These are phyloP conservation scores for Cutaneotrichosporon dermatis DNA, from an alignment of 1,284 basidiomycete genomes.

Conservation along the genomic window DNA sequence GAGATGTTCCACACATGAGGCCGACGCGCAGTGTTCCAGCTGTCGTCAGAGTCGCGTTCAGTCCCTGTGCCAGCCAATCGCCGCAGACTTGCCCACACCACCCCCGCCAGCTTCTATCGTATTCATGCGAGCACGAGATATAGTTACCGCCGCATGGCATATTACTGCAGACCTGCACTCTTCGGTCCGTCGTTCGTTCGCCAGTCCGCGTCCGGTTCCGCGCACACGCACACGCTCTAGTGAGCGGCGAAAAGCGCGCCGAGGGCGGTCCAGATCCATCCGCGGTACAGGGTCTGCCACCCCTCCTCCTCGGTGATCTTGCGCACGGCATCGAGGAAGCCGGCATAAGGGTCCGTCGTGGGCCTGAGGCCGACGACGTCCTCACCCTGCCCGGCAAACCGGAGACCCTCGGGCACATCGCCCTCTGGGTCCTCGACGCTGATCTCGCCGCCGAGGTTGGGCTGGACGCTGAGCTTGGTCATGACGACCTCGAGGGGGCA, in stretches of 20 bases:
- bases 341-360: slow-evolving; percentile 79
- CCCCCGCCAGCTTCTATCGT: no score
- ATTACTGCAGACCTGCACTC: neutral
- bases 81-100: no score
- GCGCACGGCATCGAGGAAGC: slow-evolving; percentile 70
- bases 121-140: no score
- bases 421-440: slow-evolving; percentile 59
- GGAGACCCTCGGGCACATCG: slow-evolving; percentile 55
- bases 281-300: slow-evolving; percentile 68
- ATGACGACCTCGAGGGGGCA: slow-evolving; percentile 78
- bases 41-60: no score
- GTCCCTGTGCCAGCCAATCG: no score
- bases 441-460: slow-evolving; percentile 64
- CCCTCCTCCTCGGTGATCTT: slow-evolving; percentile 82
- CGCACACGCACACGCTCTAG: neutral
- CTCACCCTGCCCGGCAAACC: slow-evolving; percentile 70
- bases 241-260: slow-evolving; percentile 52
- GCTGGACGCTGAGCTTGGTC: slow-evolving; percentile 74
- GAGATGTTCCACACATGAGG: no score
- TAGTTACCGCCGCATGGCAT: no score
- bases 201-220: neutral
- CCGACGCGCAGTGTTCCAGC: no score
- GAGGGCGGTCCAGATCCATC: slow-evolving; percentile 79
- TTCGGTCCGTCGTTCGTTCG: neutral
- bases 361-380: slow-evolving; percentile 82